A percentile compares a stretch with the other conserved stretches of the same genome.
Conservation (phyloP, 2,329 filamentous ascomycete species). For the Albophoma yamanashiensis region DNA sequence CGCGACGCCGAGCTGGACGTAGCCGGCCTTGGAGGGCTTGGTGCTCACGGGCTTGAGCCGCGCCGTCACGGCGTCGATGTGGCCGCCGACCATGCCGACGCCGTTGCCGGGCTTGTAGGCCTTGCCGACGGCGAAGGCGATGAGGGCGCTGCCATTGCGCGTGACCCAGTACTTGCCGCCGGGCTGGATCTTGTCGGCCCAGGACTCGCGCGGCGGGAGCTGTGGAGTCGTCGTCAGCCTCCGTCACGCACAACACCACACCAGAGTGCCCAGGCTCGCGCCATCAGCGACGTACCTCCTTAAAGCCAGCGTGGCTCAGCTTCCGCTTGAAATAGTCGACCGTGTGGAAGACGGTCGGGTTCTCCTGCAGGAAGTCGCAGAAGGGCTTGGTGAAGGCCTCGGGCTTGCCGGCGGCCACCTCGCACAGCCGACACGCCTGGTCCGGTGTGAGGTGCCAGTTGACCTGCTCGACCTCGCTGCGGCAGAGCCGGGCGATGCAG, state of each 20-base stretch:
- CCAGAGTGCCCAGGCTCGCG: not conserved
- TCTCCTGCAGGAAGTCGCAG: conserved; percentile 74
- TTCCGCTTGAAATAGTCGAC: conserved; percentile 69
- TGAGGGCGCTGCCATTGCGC: conserved; percentile 75
- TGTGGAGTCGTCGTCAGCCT: conserved; percentile 15
- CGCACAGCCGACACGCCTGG: conserved; percentile 24
- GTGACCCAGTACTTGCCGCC: conserved; percentile 86
- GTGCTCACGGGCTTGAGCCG: conserved; percentile 85
- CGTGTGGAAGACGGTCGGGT: conserved; percentile 89
- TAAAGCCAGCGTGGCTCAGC: conserved; percentile 62
- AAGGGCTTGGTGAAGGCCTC: conserved; percentile 74
- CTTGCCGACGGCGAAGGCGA: conserved; percentile 75
- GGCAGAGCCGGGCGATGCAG: conserved; percentile 24
- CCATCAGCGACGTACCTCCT: conserved; percentile 37
- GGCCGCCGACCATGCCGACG: conserved; percentile 78
- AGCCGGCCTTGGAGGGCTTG: conserved; percentile 76
- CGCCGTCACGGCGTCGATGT: conserved; percentile 86
- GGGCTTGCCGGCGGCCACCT: conserved; percentile 31
- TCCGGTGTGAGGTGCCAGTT: conserved; percentile 17
- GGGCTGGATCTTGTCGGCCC: conserved; percentile 59
- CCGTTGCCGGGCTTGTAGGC: conserved; percentile 79
- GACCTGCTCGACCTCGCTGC: conserved; percentile 17
- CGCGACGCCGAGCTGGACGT: conserved; percentile 79
- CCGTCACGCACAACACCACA: not conserved
- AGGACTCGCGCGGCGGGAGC: conserved; percentile 70